Base-by-base conservation (phyloP, 805 yeast species). In the Maudiozyma turicensis region DNA sequence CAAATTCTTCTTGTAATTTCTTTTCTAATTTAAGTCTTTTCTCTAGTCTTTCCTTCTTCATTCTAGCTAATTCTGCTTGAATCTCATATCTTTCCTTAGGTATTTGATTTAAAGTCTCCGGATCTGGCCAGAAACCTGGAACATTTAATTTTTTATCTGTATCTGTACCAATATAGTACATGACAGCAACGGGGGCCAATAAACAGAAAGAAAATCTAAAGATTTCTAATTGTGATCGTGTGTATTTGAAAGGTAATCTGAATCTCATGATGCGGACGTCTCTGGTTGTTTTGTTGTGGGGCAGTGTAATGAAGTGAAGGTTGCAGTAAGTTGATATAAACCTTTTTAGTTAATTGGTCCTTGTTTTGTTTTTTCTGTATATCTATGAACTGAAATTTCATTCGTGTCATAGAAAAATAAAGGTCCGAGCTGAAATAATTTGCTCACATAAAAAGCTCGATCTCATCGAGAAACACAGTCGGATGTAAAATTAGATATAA, bases 71-170 rank as follows among this genome's bases (percentile, higher is more conserved):
- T 62, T 90, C 98, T 1, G 93, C 91, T 63, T 86, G 84, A 51
- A 90, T 87, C 63, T 90, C 96, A 59, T 84, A 86, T 2, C 89
- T 89, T 61, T 90, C 96, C 60, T 89, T 90, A 3, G 98, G 98
- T 35, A 90, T 82, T 68, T 86, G 84, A 64, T 90, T 89, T 56
- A 88, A 74, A 2, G 96, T 84, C 40, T 85, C 84, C 40, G 96
- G 96, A 65, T 89, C 97, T 3, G 98, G 98, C 95, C 96, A 89
- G 68, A 87, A 90, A 20, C 96, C 96, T 8, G 95, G 95, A 44
- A 89, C 82, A 61, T 88, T 86, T 65, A 90, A 81, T 70, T 88
- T 90, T 58, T 74, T 78, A 65, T 90, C 95, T 1, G 97, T 84
- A 58, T 90, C 90, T 39, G 84, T 77, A 63, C 98, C 97, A 43